Evolutionary conservation across 2,329 filamentous ascomycete species (phyloP).

Genomic region (Fusarium hainanense): DNA sequence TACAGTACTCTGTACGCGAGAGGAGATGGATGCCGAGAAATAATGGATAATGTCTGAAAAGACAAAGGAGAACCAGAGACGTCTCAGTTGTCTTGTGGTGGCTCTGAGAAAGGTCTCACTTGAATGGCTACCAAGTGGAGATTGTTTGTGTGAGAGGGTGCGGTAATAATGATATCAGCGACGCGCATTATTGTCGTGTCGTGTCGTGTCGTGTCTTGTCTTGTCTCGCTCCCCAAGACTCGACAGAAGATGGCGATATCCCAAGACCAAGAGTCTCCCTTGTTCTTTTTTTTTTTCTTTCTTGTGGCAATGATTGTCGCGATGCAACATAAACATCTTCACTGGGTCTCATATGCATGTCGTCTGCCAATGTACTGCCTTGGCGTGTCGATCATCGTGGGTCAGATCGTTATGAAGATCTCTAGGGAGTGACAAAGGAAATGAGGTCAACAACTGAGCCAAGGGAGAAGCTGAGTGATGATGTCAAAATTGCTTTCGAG

Average conservation of each 20-base stretch:
- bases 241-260: constrained; percentile 3
- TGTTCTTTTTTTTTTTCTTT: constrained; percentile 20
- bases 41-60: constrained; percentile 27
- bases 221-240: constrained; percentile 1
- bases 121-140: constrained; percentile 15
- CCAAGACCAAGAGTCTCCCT: constrained; percentile 23
- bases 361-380: constrained; percentile 10
- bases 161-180: not conserved
- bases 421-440: constrained; percentile 25
- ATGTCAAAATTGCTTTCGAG: constrained; percentile 29
- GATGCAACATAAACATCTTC: constrained; percentile 26
- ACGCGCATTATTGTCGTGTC: constrained; percentile 2
- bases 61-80: constrained; percentile 27
- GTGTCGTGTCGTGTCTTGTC: not conserved
- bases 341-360: constrained; percentile 34
- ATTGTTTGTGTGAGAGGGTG: constrained; percentile 22
- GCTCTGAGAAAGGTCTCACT: constrained; percentile 30
- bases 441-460: constrained; percentile 25
- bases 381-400: constrained; percentile 26
- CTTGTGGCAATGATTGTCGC: constrained; percentile 2
- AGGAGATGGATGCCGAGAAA: constrained; percentile 30
- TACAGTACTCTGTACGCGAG: constrained; percentile 5
- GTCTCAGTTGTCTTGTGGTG: constrained; percentile 27
- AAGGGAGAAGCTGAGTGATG: constrained; percentile 27
- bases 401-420: constrained; percentile 24